phyloP scores from a whole-genome alignment of 208 protist species.

The Acanthamoeba culbertsoni region DNA sequence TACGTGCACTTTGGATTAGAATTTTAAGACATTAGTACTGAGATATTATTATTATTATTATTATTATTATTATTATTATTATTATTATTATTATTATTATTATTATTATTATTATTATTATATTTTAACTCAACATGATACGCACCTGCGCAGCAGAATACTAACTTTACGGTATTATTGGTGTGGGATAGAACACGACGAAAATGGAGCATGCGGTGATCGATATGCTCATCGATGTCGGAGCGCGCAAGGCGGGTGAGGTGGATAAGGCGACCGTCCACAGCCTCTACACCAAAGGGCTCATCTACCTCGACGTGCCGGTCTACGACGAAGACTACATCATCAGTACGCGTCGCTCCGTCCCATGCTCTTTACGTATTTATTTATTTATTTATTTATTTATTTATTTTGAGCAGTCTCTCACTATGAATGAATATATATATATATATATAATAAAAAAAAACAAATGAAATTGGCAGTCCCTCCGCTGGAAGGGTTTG shows the following conservation, averaged over 20 bases:
- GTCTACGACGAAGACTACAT: slow-evolving; percentile 90
- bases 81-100: no score
- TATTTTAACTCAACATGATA: no score
- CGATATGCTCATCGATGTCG: slow-evolving; percentile 69
- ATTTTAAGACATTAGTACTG: background rate
- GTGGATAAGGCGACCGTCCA: slow-evolving; percentile 66
- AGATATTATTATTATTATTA: no score
- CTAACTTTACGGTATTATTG: no score
- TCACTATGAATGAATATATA: no score
- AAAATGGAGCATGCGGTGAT: slow-evolving; percentile 60
- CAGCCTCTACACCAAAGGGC: slow-evolving; percentile 86
- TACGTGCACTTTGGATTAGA: no score
- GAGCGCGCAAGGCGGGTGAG: slow-evolving; percentile 62
- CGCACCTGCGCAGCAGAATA: no score
- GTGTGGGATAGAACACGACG: background rate
- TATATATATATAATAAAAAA: background rate
- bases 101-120: no score
- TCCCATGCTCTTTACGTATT: background rate
- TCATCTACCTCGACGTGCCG: slow-evolving; percentile 89
- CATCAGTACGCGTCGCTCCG: slow-evolving; percentile 25
- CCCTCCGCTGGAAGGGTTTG: slow-evolving; percentile 93
- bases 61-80: no score
- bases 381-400: background rate
- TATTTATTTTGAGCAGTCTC: no score
- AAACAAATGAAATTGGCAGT: slow-evolving; percentile 70